Base-by-base conservation (phyloP, 768 basidiomycete genomes). In the Suillus weaverae region DNA sequence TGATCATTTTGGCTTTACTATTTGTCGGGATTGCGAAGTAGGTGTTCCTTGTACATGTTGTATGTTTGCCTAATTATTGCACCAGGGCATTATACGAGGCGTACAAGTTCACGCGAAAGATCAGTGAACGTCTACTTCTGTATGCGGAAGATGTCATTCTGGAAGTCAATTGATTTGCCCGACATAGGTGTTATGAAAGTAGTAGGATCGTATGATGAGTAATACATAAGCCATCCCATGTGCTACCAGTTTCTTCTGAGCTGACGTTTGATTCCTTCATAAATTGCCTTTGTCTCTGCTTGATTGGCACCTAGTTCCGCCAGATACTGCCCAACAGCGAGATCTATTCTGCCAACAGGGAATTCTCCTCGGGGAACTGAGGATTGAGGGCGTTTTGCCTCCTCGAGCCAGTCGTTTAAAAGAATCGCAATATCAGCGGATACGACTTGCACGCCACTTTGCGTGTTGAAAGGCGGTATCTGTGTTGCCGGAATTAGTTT, bases 381-480 rank as follows among this genome's bases (percentile, higher is more conserved):
- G n/a, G 90, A 85, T 66, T 90, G 89, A 4, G 91, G 87, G 64
- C 90, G 83, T 69, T 83, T 86, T n/a, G 84, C 89, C 64, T 89
- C 90, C 62, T 89, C 86, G 38, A 94, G 72, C 93, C 93, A 95
- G 70, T 94, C 92, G 26, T 80, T 81, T 20, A 95, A 76, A n/a
- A 95, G 81, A 46, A 92, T 77, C 46, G 92, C 91, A 71, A 95
- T 92, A 70, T 94, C 92, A 9, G 89, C 84, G 0, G 92, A 92
- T 63, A 94, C 85, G 46, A 87, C 84, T 71, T 94, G 91, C 4
- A 93, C 89, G 66, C 91, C 91, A 39, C 81, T 82, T 70, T 92
- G 92, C 55, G 86, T 85, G 71, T 92, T 91, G 81, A 93, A 95
- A 8, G 92, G 91, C 18, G 92, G 90, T 26, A 93, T 84, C 91